phyloP scores from a whole-genome alignment of 495 filamentous ascomycete species.

The Penicillium simplicissimum region DNA sequence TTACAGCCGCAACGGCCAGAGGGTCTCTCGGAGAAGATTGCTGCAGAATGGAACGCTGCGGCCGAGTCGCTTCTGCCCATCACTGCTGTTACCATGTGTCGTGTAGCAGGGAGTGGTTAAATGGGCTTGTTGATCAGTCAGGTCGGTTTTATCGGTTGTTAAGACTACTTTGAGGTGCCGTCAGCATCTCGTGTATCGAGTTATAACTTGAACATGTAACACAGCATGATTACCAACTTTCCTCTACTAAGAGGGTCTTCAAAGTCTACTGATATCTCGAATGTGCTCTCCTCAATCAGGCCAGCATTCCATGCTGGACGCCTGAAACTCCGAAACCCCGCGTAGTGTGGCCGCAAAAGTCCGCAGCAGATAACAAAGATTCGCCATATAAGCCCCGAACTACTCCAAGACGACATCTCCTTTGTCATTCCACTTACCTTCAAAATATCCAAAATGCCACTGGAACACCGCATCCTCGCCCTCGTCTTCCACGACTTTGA shows the following conservation, averaged over 20 bases:
- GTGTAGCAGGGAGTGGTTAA: not conserved
- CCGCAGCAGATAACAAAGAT: not conserved
- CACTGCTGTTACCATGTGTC: slow-evolving; percentile 9
- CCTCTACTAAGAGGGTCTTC: too few species aligned
- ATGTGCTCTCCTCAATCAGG: too few species aligned
- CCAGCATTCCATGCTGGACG: not conserved
- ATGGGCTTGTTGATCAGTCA: not conserved
- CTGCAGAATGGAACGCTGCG: slow-evolving; percentile 4
- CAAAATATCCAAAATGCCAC: not conserved
- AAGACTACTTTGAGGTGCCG: too few species aligned
- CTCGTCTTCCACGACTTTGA: slow-evolving; percentile 7
- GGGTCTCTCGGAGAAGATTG: not conserved
- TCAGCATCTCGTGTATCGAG: too few species aligned
- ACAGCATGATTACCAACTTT: too few species aligned
- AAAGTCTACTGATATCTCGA: too few species aligned
- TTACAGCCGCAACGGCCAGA: slow-evolving; percentile 2
- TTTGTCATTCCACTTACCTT: too few species aligned
- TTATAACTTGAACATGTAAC: too few species aligned
- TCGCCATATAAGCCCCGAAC: not conserved
- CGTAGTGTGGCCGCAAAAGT: not conserved
- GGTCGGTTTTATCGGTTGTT: too few species aligned
- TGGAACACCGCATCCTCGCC: slow-evolving; percentile 5
- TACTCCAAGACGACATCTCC: not conserved
- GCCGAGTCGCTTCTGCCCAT: slow-evolving; percentile 7
- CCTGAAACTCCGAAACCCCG: not conserved